These are phyloP conservation scores for Aristolochia californica DNA, from an alignment of 164 flowering plant genomes.

Conservation along the genomic window DNA sequence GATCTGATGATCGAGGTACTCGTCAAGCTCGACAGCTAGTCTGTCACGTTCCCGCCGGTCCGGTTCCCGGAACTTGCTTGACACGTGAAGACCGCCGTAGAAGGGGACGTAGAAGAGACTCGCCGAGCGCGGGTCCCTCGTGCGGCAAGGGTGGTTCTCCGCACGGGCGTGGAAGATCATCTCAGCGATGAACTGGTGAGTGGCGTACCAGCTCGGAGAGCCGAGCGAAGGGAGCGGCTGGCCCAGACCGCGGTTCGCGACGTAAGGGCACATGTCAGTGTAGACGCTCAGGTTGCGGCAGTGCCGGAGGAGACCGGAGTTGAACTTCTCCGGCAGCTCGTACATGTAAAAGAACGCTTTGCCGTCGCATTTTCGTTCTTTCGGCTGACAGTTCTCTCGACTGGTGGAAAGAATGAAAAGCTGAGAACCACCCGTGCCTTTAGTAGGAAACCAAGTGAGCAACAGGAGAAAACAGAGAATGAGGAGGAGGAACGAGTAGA, in stretches of 20 bases:
- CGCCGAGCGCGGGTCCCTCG: conserved; percentile 12
- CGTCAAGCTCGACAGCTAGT: conserved; percentile 28
- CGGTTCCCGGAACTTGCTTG: conserved; percentile 34
- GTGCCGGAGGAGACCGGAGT: conserved; percentile 25
- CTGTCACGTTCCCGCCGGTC: conserved; percentile 20
- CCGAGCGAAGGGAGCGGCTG: conserved; percentile 17
- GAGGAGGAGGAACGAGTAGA: conserved; percentile 7
- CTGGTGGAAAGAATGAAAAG: neutral
- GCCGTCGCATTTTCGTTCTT: conserved; percentile 1
- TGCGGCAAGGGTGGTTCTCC: conserved; percentile 24
- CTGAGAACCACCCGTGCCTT: neutral
- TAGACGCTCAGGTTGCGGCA: conserved; percentile 35
- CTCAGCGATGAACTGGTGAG: conserved; percentile 52
- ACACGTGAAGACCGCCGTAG: conserved; percentile 33
- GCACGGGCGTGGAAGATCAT: conserved; percentile 39
- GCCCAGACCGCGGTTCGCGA: conserved; percentile 44
- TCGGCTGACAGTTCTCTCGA: neutral
- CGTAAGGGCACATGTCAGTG: conserved; percentile 53
- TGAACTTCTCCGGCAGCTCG: conserved; percentile 36
- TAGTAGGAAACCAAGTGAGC: conserved; percentile 1
- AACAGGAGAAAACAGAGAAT: conserved; percentile 9
- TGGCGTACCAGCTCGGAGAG: conserved; percentile 30
- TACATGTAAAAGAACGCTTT: conserved; percentile 30
- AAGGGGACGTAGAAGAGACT: conserved; percentile 24
- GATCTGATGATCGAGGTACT: conserved; percentile 18